A percentile compares a stretch with the other conserved stretches of the same genome.
Evolutionary conservation across 257 asterid genomes (phyloP).

Genomic region (Prunella vulgaris): DNA sequence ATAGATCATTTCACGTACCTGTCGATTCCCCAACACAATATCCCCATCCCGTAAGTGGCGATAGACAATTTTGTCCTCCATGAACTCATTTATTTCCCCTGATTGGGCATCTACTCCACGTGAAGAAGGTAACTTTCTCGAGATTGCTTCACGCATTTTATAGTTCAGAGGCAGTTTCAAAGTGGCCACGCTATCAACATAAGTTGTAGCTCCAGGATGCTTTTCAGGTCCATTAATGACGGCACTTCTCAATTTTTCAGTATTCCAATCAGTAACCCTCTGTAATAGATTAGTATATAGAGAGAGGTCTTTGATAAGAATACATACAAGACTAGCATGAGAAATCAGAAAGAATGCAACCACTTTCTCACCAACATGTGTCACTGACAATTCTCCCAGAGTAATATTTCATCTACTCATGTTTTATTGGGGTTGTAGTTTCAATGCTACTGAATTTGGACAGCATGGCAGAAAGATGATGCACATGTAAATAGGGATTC

Average conservation of each 20-base stretch:
- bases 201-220: slow-evolving; percentile 83
- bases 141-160: slow-evolving; percentile 54
- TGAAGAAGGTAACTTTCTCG: slow-evolving; percentile 84
- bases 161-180: slow-evolving; percentile 40
- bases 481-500: background rate
- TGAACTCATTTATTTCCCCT: slow-evolving; percentile 59
- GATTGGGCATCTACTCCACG: slow-evolving; percentile 58
- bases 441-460: background rate
- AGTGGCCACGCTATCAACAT: slow-evolving; percentile 62
- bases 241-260: slow-evolving; percentile 68
- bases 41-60: slow-evolving; percentile 99
- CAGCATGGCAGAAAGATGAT: background rate
- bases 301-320: background rate
- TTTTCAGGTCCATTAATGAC: slow-evolving; percentile 80
- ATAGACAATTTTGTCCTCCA: slow-evolving; percentile 75
- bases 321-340: background rate
- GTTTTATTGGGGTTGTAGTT: background rate
- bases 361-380: background rate
- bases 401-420: background rate
- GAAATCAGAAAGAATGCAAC: background rate
- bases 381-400: too few relatives aligned
- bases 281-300: slow-evolving; percentile 24
- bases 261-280: slow-evolving; percentile 99
- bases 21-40: slow-evolving; percentile 93
- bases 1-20: slow-evolving; percentile 45